phyloP scores from a whole-genome alignment of 1,284 basidiomycete genomes.

The Cutaneotrichosporon cavernicola region DNA sequence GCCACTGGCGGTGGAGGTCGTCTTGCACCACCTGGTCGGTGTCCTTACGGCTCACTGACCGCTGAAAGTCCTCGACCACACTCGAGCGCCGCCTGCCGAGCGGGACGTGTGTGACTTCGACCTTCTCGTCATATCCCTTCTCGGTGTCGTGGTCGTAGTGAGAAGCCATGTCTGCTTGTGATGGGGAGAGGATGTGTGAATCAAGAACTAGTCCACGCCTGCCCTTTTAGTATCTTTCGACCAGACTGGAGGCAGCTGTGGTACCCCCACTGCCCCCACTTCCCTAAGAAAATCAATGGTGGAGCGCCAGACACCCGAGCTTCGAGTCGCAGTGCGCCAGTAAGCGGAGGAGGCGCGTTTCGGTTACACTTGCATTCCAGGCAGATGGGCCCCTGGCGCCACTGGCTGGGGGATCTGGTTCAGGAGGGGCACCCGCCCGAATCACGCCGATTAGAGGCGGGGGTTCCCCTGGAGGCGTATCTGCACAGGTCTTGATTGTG shows the following conservation, averaged over 20 bases:
- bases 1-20: conserved; percentile 2
- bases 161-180: background rate
- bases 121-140: conserved; percentile 4
- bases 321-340: background rate
- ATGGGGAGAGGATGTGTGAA: background rate
- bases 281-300: background rate
- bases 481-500: too few species aligned
- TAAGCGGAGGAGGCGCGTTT: background rate
- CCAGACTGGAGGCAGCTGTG: background rate
- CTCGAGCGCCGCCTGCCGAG: conserved; percentile 2
- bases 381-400: background rate
- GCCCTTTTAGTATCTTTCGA: background rate
- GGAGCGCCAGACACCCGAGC: background rate
- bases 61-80: conserved; percentile 14
- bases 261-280: background rate
- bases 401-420: background rate
- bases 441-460: background rate
- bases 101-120: background rate
- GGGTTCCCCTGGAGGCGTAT: too few species aligned
- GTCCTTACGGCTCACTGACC: background rate
- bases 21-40: background rate
- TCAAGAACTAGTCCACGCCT: background rate
- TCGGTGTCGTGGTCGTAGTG: background rate
- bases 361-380: background rate
- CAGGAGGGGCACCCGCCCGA: background rate